Conservation (phyloP, 345 rosid genomes). For the Salix suchowensis region DNA sequence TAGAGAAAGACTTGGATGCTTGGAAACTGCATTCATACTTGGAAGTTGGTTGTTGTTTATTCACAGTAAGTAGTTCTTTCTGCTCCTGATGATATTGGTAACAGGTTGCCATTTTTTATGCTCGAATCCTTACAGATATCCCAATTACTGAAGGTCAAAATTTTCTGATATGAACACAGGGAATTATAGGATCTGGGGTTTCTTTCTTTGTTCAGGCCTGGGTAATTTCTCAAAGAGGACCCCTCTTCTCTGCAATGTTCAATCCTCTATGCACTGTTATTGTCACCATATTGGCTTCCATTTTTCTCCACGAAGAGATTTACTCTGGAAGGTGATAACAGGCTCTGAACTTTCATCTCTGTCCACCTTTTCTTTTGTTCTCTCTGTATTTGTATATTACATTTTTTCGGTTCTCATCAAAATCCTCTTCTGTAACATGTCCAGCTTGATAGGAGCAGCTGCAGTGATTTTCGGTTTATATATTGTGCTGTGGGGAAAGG, state of each 20-base stretch:
- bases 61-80: conserved; percentile 28
- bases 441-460: conserved; percentile 48
- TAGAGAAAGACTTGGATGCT: conserved; percentile 39
- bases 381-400: neutral
- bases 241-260: conserved; percentile 14
- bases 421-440: neutral
- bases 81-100: neutral
- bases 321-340: conserved; percentile 1
- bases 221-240: conserved; percentile 25
- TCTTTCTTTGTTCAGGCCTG: conserved; percentile 53
- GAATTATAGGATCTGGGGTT: conserved; percentile 46
- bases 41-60: conserved; percentile 39
- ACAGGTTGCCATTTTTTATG: neutral
- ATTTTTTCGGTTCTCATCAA: neutral
- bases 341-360: neutral
- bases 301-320: conserved; percentile 26
- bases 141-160: neutral
- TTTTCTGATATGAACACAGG: conserved; percentile 31
- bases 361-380: neutral
- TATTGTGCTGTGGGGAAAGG: conserved; percentile 59
- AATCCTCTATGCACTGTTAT: conserved; percentile 26
- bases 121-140: neutral
- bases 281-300: conserved; percentile 22
- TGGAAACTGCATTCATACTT: conserved; percentile 55
- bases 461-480: conserved; percentile 25